Conservation (phyloP, 768 basidiomycete genomes). For the Lentinula detonsa region DNA sequence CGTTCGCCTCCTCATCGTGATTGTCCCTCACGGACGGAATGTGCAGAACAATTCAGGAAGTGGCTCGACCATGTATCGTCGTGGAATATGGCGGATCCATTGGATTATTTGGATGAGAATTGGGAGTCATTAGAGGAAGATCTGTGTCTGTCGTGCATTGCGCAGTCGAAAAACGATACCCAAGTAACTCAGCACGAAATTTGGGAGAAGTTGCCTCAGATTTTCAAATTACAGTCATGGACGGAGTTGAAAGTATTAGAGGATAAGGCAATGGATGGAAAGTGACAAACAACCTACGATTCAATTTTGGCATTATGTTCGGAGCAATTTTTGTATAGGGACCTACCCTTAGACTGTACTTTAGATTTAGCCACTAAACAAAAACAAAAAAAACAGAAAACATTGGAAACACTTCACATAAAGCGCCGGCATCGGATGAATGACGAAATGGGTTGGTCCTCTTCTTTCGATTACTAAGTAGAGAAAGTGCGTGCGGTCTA, state of each 20-base stretch:
- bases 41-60: constrained; percentile 14
- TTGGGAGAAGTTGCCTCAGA: constrained; percentile 24
- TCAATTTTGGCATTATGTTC: neutral
- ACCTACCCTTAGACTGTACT: too few relatives aligned
- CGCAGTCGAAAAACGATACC: constrained; percentile 13
- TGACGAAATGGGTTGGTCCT: neutral
- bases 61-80: constrained; percentile 13
- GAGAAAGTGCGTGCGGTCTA: neutral
- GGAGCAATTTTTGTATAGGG: neutral
- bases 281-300: neutral
- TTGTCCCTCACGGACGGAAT: constrained; percentile 14
- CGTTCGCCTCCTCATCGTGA: constrained; percentile 11
- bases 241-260: constrained; percentile 18
- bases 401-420: neutral
- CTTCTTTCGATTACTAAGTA: neutral
- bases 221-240: constrained; percentile 25
- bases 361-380: too few relatives aligned
- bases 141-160: constrained; percentile 19
- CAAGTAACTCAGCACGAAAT: constrained; percentile 18
- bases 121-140: constrained; percentile 12
- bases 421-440: neutral
- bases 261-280: constrained; percentile 12
- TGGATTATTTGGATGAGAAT: constrained; percentile 28
- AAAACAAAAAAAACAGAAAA: too few relatives aligned
- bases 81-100: constrained; percentile 25